phyloP scores from a whole-genome alignment of 2,329 filamentous ascomycete genomes.

The Ascochyta rabiei region DNA sequence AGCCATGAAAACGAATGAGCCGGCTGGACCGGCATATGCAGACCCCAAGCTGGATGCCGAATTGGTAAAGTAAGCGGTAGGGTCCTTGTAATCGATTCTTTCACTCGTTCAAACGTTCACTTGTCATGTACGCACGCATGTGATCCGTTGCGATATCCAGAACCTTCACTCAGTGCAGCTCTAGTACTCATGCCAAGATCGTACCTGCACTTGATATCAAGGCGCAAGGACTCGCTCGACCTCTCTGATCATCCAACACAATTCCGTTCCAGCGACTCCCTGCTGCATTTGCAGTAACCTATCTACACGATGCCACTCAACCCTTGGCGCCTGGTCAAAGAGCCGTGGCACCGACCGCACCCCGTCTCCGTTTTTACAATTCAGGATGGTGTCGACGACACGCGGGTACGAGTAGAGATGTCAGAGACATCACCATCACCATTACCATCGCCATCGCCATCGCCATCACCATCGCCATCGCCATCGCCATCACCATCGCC shows the following conservation, averaged over 20 bases:
- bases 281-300: neutral
- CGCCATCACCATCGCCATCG: too few species aligned
- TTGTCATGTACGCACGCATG: neutral
- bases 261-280: too few species aligned
- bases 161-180: neutral
- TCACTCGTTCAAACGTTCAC: neutral
- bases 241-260: neutral
- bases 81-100: neutral
- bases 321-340: neutral
- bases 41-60: constrained; percentile 39
- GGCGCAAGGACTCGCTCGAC: neutral
- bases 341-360: neutral
- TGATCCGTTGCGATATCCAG: neutral
- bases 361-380: neutral
- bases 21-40: constrained; percentile 61
- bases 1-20: constrained; percentile 34
- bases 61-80: neutral
- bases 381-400: too few species aligned
- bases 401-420: too few species aligned
- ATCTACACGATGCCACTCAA: neutral
- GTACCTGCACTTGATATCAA: neutral
- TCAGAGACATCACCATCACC: too few species aligned
- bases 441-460: neutral
- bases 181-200: neutral
- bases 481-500: neutral